Evolutionary conservation across 805 yeast species (phyloP), one percentile per base, ranked within the genome.

Genomic region (Kluyveromyces nonfermentans): DNA sequence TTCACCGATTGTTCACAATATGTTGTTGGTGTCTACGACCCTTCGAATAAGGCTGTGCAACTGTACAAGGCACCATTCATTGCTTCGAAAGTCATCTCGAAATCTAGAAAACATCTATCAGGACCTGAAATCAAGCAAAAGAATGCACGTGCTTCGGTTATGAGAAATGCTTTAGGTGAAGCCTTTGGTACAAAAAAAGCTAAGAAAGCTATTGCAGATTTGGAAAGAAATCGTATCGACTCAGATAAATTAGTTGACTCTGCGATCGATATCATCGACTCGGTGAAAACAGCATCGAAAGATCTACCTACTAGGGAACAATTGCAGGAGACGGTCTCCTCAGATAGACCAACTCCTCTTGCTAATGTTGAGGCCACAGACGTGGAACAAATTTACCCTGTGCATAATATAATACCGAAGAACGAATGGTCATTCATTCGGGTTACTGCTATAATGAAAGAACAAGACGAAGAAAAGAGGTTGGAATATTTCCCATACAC

Each of bases 181-280:
- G 94, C 93, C 2, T 93, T 93, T 55, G 98, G 98, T 73, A 90
- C 98, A 46, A 89, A 85, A 69, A 89, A 80, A 69, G 97, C 97
- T 49, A 90, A 87, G 69, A 83, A 86, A 54, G 95, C 95, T 31
- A 84, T 93, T 56, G 69, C 76, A 41, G 90, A 82, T 60, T 65
- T 79, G 55, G 93, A 82, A 56, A 78, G 83, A 63, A 93, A 93
- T 67, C 74, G 84, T 55, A 80, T 93, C 57, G 97, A 93, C 60
- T 75, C 96, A 2, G 94, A 78, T 42, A 77, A 80, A 63, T 74
- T 93, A 52, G 83, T 75, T 44, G 82, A 74, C 47, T 70, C 80
- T 41, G 93, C 90, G 60, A 63, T 77, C 47, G 93, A 85, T 54
- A 89, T 90, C 55, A 78, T 88, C 43, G 96, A 85, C 53, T 73